A percentile compares a stretch with the other conserved stretches of the same genome.
Conservation (phyloP, 352 stramenopile genomes). For the Phytophthora melonis region DNA sequence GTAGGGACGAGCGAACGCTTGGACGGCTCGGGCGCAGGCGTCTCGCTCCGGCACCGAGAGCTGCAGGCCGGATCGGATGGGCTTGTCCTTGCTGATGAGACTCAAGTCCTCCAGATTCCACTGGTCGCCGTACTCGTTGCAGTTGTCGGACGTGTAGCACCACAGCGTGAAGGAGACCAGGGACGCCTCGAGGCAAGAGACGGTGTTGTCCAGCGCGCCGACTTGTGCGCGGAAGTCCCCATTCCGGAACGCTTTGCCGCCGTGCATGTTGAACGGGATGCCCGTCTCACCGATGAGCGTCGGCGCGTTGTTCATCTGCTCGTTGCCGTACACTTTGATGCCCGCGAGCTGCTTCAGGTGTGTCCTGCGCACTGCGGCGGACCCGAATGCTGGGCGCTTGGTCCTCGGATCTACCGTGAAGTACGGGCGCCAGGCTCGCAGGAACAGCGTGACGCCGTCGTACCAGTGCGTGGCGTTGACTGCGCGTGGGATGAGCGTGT, state of each 20-base stretch:
- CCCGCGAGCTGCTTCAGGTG: constrained; percentile 67
- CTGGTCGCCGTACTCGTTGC: constrained; percentile 76
- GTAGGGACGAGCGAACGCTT: constrained; percentile 75
- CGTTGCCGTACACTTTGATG: constrained; percentile 63
- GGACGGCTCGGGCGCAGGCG: constrained; percentile 52
- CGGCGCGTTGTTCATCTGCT: constrained; percentile 61
- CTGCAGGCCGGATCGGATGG: constrained; percentile 20
- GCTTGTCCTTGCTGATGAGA: constrained; percentile 69
- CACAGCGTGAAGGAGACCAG: constrained; percentile 90
- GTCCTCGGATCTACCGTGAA: constrained; percentile 80
- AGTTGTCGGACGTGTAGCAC: constrained; percentile 90
- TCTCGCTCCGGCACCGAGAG: constrained; percentile 36
- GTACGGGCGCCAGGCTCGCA: constrained; percentile 71
- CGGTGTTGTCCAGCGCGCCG: constrained; percentile 71
- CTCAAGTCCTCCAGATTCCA: constrained; percentile 92
- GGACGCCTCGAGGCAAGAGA: constrained; percentile 68
- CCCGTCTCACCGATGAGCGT: constrained; percentile 77
- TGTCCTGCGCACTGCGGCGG: constrained; percentile 58
- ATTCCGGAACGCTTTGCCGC: constrained; percentile 47
- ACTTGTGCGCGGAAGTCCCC: constrained; percentile 59
- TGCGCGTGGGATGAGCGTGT: constrained; percentile 60
- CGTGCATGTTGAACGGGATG: constrained; percentile 78
- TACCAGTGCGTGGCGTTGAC: constrained; percentile 94
- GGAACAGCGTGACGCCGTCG: constrained; percentile 90
- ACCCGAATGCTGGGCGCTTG: constrained; percentile 73